Evolutionary conservation across 1,139 yeast species (phyloP), one percentile per base, ranked within the genome.

Genomic region (Hemisphaericaspora xylanilytica): DNA sequence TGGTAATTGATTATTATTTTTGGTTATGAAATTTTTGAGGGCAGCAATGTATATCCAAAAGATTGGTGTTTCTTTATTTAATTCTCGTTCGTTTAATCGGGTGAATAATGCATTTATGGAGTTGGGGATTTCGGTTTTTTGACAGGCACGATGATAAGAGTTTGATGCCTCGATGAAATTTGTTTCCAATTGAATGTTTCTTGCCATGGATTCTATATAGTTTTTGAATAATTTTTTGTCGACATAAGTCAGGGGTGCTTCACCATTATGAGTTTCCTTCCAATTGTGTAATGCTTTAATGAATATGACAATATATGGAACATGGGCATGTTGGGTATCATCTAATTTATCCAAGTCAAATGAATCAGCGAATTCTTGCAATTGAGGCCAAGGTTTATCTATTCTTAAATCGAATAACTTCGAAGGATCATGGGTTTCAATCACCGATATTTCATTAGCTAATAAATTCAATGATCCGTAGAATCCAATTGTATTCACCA

Each of bases 341-440:
- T 69, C 71, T 43, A 83, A 48, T 0, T 46, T 32, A 2, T 65
- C 67, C 16, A 85, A 52, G 34, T 80, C 75, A 38, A 81, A 64
- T 1, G 74, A 58, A 41, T 78, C 75, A 8, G 78, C 71, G 50
- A 70, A 81, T 0, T 61, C 61, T 31, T 61, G 59, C n/a, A 90
- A 62, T 48, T 85, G 88, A 0, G 70, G 64, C 97, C 97, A 92
- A 1, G 95, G 92, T 3, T 55, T 46, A 43, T 82, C 84, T 4
- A 90, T 63, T 36, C 96, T 65, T 40, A 90, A 64, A 51, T 88
- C 96, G 27, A 73, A 79, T 3, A 82, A 56, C 9, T 75, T 65
- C 30, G 80, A 79, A 2, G 77, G 75, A 32, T 81, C 80, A 58
- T 90, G 97, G 0, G 95, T 78, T 49, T 90, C 94, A 13, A 87